Evolutionary conservation across 495 filamentous ascomycete species (phyloP).

Genomic region (Acidiella bohemica): DNA sequence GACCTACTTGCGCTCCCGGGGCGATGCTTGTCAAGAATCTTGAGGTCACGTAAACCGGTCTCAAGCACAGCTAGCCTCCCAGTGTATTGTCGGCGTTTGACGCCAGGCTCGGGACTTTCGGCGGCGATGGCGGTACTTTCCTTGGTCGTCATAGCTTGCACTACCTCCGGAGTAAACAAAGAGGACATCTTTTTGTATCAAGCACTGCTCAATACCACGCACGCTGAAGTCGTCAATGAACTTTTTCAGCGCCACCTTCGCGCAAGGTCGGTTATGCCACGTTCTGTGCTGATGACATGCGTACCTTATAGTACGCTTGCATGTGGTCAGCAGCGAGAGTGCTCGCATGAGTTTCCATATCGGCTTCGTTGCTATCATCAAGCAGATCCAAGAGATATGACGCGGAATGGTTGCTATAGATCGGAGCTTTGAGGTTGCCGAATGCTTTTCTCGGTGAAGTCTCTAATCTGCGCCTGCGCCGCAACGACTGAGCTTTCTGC

Average conservation of each 20-base stretch:
- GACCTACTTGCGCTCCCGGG: too few relatives aligned
- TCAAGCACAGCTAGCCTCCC: background rate
- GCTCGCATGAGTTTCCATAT: too few relatives aligned
- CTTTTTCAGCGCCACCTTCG: conserved; percentile 6
- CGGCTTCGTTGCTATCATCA: too few relatives aligned
- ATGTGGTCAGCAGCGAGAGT: too few relatives aligned
- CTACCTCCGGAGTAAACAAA: background rate
- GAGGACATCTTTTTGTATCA: conserved; percentile 1
- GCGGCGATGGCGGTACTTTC: background rate
- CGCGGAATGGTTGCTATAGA: too few relatives aligned
- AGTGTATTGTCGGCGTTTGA: background rate
- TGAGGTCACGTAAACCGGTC: conserved; percentile 1
- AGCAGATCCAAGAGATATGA: too few relatives aligned
- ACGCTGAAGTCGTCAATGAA: conserved; percentile 8
- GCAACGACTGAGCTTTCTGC: too few relatives aligned
- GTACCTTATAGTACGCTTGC: too few relatives aligned
- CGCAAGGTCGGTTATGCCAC: background rate
- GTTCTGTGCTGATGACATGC: too few relatives aligned
- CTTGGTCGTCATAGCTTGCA: background rate
- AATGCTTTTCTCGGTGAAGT: too few relatives aligned
- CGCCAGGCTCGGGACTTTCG: background rate
- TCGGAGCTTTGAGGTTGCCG: too few relatives aligned
- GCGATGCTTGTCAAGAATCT: conserved; percentile 2
- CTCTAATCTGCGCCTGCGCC: too few relatives aligned
- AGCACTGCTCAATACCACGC: background rate